Base-by-base conservation (phyloP, 495 filamentous ascomycete genomes). In the Hypoxylon lenormandii region DNA sequence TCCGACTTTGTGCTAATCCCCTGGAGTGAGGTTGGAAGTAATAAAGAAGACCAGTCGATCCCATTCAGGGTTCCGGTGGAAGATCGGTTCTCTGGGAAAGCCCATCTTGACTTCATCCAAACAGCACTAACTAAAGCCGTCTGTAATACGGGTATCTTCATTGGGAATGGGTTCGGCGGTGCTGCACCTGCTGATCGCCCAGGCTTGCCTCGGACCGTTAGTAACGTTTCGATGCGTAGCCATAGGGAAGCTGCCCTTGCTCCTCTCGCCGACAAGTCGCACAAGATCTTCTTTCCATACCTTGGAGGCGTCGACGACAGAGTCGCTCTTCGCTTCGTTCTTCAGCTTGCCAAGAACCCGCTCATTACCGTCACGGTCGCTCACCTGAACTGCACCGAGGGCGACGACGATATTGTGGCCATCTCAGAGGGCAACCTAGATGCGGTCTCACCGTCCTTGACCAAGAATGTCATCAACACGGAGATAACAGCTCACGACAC, bases 281-380 rank as follows among this genome's bases (percentile, higher is more conserved):
- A 97, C 73, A 93, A 96, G 67, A 82, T 98, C 65, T 92, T 96
- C 70, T 81, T 97, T 52, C 92, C 92, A 2, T 97, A 91, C 79
- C 88, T 96, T 60, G 95, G 95, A 43, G 92, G 93, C 4, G 76
- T 82, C 2, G 95, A 98, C 76, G 94, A 97, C 74, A 87, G 86
- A n/a, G 85, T 88, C 43, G 92, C 93, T 0, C 81, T 97, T 0
- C 83, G 89, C 4, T 86, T 97, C 30, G 88, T 95, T 5, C 82
- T 97, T 13, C 94, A 96, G 66, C 80, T 97, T 0, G 90, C 88
- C 0, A 85, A 87, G 69, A 93, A 93, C 67, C 83, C 84, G 11
- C 88, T 92, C 38, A 87, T 97, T 38, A 92, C 92, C 0, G 90
- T 85, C 2, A 91, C 90, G 0, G 84, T 93, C 40, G 79, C 90